A percentile compares a stretch with the other conserved stretches of the same genome.
These are phyloP conservation scores for Miscanthus lutarioriparius DNA, from an alignment of 176 grass and related monocot species.

Conservation along the genomic window DNA sequence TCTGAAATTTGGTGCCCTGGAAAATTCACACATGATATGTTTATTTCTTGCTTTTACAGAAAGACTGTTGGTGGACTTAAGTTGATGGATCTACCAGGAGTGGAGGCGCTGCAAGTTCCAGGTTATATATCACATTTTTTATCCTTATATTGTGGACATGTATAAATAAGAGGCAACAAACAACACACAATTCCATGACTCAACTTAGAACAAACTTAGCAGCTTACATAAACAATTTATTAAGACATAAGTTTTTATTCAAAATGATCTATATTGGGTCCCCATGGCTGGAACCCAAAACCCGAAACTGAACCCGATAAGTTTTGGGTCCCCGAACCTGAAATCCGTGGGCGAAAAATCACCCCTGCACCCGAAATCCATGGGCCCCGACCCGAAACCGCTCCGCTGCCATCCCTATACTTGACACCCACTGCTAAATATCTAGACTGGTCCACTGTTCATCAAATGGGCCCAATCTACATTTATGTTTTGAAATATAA, in stretches of 20 bases:
- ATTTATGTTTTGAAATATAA: constrained; percentile 3
- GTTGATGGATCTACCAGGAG: constrained; percentile 84
- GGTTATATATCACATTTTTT: constrained; percentile 51
- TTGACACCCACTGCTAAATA: not conserved
- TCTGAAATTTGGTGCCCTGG: not conserved
- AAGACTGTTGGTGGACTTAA: constrained; percentile 95
- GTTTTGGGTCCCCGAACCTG: too few species aligned
- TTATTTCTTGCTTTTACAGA: constrained; percentile 42
- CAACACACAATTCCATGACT: too few species aligned
- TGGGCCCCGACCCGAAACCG: too few species aligned
- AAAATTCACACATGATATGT: not conserved
- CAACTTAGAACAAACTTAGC: too few species aligned
- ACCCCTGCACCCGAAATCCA: not conserved
- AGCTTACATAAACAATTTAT: too few species aligned
- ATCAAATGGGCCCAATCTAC: not conserved
- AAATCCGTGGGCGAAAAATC: too few species aligned
- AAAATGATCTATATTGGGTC: too few species aligned
- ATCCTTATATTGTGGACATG: constrained; percentile 26
- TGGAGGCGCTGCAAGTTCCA: constrained; percentile 92
- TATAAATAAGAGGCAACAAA: too few species aligned
- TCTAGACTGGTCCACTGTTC: not conserved
- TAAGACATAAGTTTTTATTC: too few species aligned
- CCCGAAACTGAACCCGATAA: too few species aligned
- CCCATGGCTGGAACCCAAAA: too few species aligned
- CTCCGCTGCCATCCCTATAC: too few species aligned